Evolutionary conservation across 768 basidiomycete species (phyloP).

Genomic region (Sutorius australiensis): DNA sequence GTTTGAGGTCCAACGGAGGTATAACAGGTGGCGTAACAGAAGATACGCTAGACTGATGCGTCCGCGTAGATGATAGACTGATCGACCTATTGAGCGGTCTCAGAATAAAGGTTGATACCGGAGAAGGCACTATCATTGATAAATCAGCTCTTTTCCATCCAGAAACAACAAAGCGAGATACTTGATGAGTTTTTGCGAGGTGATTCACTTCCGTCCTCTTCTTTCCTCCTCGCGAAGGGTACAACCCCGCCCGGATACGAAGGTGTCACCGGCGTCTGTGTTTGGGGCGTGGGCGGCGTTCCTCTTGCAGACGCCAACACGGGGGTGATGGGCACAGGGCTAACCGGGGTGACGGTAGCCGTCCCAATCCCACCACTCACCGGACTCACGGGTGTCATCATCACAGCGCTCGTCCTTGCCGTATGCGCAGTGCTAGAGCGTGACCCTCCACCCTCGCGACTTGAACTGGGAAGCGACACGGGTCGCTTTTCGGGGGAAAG

Average conservation of each 20-base stretch:
- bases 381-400: conserved; percentile 27
- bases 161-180: background rate
- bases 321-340: conserved; percentile 28
- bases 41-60: conserved; percentile 45
- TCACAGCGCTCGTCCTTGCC: conserved; percentile 32
- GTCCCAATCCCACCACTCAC: conserved; percentile 15
- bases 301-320: conserved; percentile 19
- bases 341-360: conserved; percentile 29
- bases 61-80: conserved; percentile 61
- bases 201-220: conserved; percentile 29
- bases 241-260: conserved; percentile 17
- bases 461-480: conserved; percentile 30
- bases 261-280: conserved; percentile 24
- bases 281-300: conserved; percentile 8
- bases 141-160: conserved; percentile 2
- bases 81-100: conserved; percentile 64
- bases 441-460: conserved; percentile 24
- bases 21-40: conserved; percentile 44
- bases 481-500: conserved; percentile 47
- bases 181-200: conserved; percentile 38
- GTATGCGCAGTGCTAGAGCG: conserved; percentile 29
- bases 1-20: conserved; percentile 56
- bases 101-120: conserved; percentile 54
- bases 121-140: conserved; percentile 42
- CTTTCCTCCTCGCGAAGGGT: conserved; percentile 25